Conservation (phyloP, 78 protist species). For the Chrysochromulina parva region DNA sequence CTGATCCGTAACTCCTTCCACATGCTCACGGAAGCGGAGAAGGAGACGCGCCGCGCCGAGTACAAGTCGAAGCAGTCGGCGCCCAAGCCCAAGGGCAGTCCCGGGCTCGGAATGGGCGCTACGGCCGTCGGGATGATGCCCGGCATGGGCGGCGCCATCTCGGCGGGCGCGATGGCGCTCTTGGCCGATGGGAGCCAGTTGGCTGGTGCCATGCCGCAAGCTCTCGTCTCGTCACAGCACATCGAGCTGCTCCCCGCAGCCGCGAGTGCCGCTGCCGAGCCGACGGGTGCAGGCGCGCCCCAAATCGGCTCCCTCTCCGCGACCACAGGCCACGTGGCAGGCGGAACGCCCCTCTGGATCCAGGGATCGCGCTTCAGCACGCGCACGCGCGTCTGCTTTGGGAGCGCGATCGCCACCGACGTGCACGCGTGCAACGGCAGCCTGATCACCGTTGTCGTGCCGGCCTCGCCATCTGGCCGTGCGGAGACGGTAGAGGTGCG, state of each 20-base stretch:
- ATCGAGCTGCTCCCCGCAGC: background rate
- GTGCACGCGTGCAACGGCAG: background rate
- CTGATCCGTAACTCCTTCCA: conserved; percentile 30
- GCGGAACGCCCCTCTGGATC: background rate
- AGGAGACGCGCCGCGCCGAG: background rate
- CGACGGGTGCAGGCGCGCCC: background rate
- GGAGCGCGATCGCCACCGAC: background rate
- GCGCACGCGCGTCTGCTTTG: background rate
- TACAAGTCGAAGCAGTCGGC: background rate
- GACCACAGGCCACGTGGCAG: background rate
- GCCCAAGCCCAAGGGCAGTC: background rate
- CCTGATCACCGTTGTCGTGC: background rate
- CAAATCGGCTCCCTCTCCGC: background rate
- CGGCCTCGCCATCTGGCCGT: background rate
- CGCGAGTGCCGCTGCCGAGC: background rate
- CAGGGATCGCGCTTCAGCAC: background rate
- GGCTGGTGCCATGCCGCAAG: no score
- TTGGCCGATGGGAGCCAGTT: no score
- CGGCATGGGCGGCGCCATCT: background rate
- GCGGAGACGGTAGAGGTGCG: background rate
- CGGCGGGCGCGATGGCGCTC: background rate
- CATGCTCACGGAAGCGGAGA: conserved; percentile 16
- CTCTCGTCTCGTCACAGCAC: no score
- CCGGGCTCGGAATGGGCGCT: background rate
- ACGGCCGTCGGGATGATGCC: background rate